Evolutionary conservation across 2,329 filamentous ascomycete species (phyloP), one percentile per base, ranked within the genome.

Genomic region (Dothiorella sarmentorum): DNA sequence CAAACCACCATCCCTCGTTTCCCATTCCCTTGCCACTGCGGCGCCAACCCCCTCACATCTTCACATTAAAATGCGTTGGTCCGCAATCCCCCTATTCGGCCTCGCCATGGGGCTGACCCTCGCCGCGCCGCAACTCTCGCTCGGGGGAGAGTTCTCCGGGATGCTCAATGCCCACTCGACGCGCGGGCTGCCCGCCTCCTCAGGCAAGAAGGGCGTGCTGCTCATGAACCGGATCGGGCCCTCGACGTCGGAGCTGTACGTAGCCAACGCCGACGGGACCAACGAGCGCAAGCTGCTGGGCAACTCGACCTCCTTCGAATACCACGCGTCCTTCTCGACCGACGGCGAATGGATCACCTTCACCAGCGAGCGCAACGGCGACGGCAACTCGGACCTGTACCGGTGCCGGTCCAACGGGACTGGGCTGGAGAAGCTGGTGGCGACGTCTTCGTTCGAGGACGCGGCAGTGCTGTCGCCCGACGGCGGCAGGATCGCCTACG

Each of bases 381-480:
- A 75, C 51, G 75, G 75, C 2, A 69, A 78, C 22, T 70, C 73
- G 1, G 75, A 78, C 61, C 64, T 78, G 18, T 78, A 76, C 60
- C 71, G 73, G 4, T 64, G 72, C 20, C 67, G 65, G 1, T 20
- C 66, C 1, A 68, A 78, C 55, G 75, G 76, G 1, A 68, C 70
- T 0, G 70, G 65, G 0, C 57, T 78, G 5, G 64, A 75, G 56
- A 61, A 65, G 29, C 61, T 78, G 11, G 62, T 74, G 0, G 64
- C 63, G 4, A 74, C 72, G 0, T 49, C 69, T 1, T 71, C 69
- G 0, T 69, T 74, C 29, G 74, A 78, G 57, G 75, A 77, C 58
- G 66, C 65, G 0, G 70, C 65, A 7, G 69, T 67, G 0, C 44
- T 78, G 0, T 77, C 74, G 0, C 75, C 75, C 0, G 66, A 78